Evolutionary conservation across 441 rosid genomes (phyloP).

Genomic region (Populus hybrid): DNA sequence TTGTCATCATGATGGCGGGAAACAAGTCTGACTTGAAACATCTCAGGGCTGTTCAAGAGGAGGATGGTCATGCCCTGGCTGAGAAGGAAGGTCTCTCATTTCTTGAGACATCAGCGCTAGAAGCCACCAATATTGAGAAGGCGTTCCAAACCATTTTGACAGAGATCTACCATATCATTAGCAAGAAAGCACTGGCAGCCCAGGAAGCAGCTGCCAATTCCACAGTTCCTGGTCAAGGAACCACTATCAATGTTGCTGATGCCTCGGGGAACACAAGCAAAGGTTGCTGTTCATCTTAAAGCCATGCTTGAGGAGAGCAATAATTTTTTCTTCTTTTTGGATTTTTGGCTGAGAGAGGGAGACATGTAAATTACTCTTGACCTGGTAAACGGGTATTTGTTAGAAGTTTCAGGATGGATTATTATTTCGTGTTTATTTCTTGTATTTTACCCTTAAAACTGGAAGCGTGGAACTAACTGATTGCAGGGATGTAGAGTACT

Average conservation of each 20-base stretch:
- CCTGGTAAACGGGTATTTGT: constrained; percentile 16
- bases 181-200: constrained; percentile 94
- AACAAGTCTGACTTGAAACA: constrained; percentile 87
- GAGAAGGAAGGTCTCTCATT: constrained; percentile 90
- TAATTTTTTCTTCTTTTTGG: neutral
- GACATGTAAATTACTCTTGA: constrained; percentile 46
- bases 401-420: constrained; percentile 15
- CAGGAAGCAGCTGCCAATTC: constrained; percentile 71
- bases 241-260: constrained; percentile 69
- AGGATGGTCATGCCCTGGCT: constrained; percentile 70
- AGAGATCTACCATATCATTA: constrained; percentile 81
- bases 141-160: constrained; percentile 81
- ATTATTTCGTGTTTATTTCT: neutral
- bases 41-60: constrained; percentile 69
- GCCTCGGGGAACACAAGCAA: constrained; percentile 47
- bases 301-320: constrained; percentile 10
- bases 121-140: constrained; percentile 79
- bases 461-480: constrained; percentile 9
- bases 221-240: constrained; percentile 71
- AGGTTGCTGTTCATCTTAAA: constrained; percentile 73
- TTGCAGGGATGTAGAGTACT: neutral
- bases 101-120: constrained; percentile 88
- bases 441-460: constrained; percentile 12
- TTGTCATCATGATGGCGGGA: constrained; percentile 95
- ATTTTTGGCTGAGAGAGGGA: constrained; percentile 47